Conservation (phyloP, 352 stramenopile genomes). For the Phytophthora megakarya region DNA sequence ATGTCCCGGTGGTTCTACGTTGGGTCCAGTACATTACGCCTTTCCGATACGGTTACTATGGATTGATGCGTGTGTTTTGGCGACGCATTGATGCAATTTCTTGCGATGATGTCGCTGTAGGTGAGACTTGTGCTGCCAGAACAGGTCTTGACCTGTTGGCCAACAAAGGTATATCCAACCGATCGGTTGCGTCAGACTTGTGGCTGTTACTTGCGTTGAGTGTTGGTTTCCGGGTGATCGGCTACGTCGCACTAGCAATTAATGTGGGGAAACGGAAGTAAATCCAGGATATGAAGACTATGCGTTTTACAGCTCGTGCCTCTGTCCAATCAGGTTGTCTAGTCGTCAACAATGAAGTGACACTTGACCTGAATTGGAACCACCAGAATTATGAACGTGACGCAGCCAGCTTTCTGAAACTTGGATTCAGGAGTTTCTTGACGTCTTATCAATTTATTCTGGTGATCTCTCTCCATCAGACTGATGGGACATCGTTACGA, state of each 20-base stretch:
- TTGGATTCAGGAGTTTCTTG: too few relatives aligned
- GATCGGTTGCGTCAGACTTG: conserved; percentile 31
- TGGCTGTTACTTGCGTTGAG: conserved; percentile 35
- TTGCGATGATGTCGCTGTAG: conserved; percentile 29
- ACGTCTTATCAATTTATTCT: too few relatives aligned
- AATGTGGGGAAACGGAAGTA: conserved; percentile 34
- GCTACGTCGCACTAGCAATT: conserved; percentile 34
- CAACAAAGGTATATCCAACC: conserved; percentile 40
- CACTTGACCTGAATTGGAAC: too few relatives aligned
- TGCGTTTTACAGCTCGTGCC: not conserved
- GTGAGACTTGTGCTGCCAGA: conserved; percentile 26
- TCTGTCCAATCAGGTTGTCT: not conserved
- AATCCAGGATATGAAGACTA: not conserved
- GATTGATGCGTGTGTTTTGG: conserved; percentile 56
- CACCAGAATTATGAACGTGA: too few relatives aligned
- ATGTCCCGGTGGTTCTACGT: conserved; percentile 41
- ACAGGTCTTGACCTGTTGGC: conserved; percentile 39
- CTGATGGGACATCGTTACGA: too few relatives aligned
- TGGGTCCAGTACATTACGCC: conserved; percentile 62
- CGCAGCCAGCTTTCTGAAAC: too few relatives aligned
- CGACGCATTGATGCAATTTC: conserved; percentile 39
- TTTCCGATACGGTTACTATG: conserved; percentile 58
- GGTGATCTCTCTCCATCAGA: too few relatives aligned
- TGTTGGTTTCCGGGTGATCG: conserved; percentile 36
- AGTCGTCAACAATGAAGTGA: too few relatives aligned